These are phyloP conservation scores for Chaetothyriales sp. DNA, from an alignment of 2,329 filamentous ascomycete genomes.

Conservation along the genomic window DNA sequence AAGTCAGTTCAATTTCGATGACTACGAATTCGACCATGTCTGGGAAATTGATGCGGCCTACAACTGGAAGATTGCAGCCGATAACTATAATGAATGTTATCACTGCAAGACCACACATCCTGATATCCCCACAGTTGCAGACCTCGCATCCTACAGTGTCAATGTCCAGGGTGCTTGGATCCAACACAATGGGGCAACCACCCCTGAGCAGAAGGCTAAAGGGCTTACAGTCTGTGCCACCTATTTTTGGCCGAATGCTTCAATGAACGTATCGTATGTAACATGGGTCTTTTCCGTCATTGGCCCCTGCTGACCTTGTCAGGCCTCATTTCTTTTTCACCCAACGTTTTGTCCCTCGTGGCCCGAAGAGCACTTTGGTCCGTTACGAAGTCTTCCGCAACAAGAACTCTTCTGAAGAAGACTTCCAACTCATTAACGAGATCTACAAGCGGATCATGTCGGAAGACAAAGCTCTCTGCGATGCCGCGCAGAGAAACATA, in stretches of 20 bases:
- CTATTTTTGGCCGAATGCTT: constrained; percentile 12
- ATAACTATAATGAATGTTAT: constrained; percentile 45
- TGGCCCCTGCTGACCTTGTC: not conserved
- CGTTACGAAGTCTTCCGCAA: constrained; percentile 52
- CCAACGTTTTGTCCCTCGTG: constrained; percentile 46
- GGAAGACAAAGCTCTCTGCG: constrained; percentile 51
- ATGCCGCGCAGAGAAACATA: constrained; percentile 46
- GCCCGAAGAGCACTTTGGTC: constrained; percentile 41
- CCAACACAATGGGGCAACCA: constrained; percentile 36
- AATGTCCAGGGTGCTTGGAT: constrained; percentile 41
- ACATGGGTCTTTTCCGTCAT: not conserved
- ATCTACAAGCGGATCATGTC: constrained; percentile 52
- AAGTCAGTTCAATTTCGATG: constrained; percentile 39
- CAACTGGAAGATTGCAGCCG: constrained; percentile 27
- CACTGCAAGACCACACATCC: constrained; percentile 46
- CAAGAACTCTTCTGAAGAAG: constrained; percentile 43
- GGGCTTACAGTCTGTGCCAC: constrained; percentile 7
- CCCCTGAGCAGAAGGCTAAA: constrained; percentile 4
- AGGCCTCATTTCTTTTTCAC: constrained; percentile 51
- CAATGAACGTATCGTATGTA: constrained; percentile 11
- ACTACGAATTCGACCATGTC: constrained; percentile 34
- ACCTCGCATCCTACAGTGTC: constrained; percentile 40
- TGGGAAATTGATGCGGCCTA: constrained; percentile 9
- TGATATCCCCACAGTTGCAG: constrained; percentile 41
- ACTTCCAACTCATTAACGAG: constrained; percentile 45